Evolutionary conservation across 2,329 filamentous ascomycete species (phyloP).

Genomic region (Juglanconis sp.): DNA sequence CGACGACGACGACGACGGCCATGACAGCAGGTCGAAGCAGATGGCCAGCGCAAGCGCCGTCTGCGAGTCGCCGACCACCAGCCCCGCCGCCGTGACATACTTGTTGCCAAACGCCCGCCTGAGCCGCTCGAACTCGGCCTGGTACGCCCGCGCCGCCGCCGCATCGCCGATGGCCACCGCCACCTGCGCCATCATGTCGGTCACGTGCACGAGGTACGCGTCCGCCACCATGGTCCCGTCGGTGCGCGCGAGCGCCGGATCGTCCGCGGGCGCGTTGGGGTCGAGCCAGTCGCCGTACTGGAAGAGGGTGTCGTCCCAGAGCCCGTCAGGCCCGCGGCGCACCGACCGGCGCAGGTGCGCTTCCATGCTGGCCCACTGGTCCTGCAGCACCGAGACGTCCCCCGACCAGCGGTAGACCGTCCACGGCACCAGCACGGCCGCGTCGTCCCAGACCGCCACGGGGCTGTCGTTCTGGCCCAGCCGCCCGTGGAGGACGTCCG

Average conservation of each 20-base stretch:
- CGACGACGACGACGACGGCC: not conserved
- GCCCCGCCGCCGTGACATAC: constrained; percentile 23
- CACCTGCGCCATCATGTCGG: constrained; percentile 26
- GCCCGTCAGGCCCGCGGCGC: constrained; percentile 25
- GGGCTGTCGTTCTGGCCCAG: constrained; percentile 19
- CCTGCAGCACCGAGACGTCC: constrained; percentile 26
- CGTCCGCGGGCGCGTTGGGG: constrained; percentile 32
- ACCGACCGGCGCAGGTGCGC: constrained; percentile 28
- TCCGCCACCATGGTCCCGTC: constrained; percentile 34
- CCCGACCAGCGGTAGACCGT: constrained; percentile 28
- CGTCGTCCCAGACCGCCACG: constrained; percentile 33
- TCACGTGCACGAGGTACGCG: constrained; percentile 35
- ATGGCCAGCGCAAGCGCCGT: constrained; percentile 27
- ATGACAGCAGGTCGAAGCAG: constrained; percentile 22
- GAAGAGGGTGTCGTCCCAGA: constrained; percentile 31
- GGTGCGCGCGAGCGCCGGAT: constrained; percentile 31
- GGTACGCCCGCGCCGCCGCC: constrained; percentile 22
- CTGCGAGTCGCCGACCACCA: constrained; percentile 26
- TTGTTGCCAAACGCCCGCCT: constrained; percentile 25
- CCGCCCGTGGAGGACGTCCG: constrained; percentile 26
- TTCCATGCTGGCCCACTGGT: constrained; percentile 29
- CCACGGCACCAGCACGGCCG: constrained; percentile 29
- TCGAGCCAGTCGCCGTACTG: constrained; percentile 42
- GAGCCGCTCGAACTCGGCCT: constrained; percentile 19
- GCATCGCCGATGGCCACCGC: constrained; percentile 22